Evolutionary conservation across 1,284 basidiomycete species (phyloP).

Genomic region (Puccinia polysora): DNA sequence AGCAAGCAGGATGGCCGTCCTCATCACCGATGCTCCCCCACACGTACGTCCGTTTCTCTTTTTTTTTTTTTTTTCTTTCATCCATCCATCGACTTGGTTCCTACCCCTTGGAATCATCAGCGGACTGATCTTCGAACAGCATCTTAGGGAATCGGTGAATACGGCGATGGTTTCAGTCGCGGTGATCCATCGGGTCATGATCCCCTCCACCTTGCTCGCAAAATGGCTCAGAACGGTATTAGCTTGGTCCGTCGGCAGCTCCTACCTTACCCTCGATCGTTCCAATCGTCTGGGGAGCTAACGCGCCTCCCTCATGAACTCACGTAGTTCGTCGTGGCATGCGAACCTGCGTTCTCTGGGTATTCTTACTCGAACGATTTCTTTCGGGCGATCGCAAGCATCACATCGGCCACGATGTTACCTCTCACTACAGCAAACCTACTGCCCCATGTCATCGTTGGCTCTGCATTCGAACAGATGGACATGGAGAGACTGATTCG

Average conservation of each 20-base stretch:
- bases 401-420: constrained; percentile 90
- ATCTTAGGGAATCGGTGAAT: constrained; percentile 34
- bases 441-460: constrained; percentile 94
- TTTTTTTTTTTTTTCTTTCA: constrained; percentile 44
- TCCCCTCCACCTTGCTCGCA: constrained; percentile 76
- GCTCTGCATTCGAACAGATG: constrained; percentile 92
- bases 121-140: constrained; percentile 53
- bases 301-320: background rate
- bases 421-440: constrained; percentile 93
- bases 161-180: constrained; percentile 27
- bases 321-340: constrained; percentile 87
- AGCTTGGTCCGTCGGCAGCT: constrained; percentile 63
- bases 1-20: constrained; percentile 77
- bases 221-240: constrained; percentile 85
- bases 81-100: background rate
- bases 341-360: constrained; percentile 91
- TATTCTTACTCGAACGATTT: constrained; percentile 91
- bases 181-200: constrained; percentile 61
- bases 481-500: constrained; percentile 92
- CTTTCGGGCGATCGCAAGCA: constrained; percentile 83
- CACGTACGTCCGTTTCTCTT: constrained; percentile 59
- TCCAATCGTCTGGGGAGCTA: background rate
- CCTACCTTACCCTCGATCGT: background rate
- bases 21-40: constrained; percentile 74
- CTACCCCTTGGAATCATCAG: too few species aligned